Evolutionary conservation across 176 grass and related monocot genomes (phyloP), one percentile per base, ranked within the genome.

Genomic region (Oryza officinalis): DNA sequence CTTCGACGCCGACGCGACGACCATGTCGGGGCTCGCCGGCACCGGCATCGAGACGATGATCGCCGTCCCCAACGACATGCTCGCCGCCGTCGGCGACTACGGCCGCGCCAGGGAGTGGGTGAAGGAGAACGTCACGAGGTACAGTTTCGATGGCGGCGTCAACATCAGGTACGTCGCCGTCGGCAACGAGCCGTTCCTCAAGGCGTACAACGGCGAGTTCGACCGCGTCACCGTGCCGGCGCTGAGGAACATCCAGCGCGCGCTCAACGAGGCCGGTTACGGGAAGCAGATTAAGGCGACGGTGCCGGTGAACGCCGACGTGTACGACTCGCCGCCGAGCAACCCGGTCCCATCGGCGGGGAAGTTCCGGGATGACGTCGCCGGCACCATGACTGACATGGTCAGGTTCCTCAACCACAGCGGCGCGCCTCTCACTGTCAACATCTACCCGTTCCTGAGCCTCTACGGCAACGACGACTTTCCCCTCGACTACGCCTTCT

Each of bases 371-470:
- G 69, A 32, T 13, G 94, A 96, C 83, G 40, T 95, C 27, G 86
- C 31, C 20, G 44, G 80, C 28, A 0, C 44, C 25, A 91, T 96
- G 73, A 13, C 78, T 1, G 80, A 93, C 17, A 87, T 96, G 67
- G 77, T 91, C 8, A 17, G 22, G 1, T 93, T 96, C 73, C 76
- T 91, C 64, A 81, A 72, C 81, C 69, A 63, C 8, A 87, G 77
- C 69, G 72, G 81, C n/a, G 83, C 88, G n/a, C 94, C 94, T 0
- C 84, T 93, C 70, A 89, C 78, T 25, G 88, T 96, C 25, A 96
- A 93, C 77, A 96, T 93, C 40, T 96, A 96, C 77, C 90, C 91
- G 0, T 93, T 96, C 73, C 88, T 93, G 25, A 93, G 94, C 66
- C 81, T 96, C 10, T 96, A 93, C 23, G 91, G 77, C 7, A 83